phyloP scores from a whole-genome alignment of 345 rosid genomes.

The Corymbia maculata region DNA sequence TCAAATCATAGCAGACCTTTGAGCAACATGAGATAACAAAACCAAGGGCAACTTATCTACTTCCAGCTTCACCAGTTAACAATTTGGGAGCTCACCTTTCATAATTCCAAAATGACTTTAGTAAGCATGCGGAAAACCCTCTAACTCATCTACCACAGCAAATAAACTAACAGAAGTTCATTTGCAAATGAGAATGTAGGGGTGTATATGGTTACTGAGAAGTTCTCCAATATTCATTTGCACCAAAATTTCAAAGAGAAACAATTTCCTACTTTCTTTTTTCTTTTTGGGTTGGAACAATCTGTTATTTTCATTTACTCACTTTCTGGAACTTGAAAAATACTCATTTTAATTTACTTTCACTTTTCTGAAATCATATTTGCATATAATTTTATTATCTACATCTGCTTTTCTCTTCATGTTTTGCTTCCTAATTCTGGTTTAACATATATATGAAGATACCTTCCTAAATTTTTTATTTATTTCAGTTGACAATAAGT shows the following conservation, averaged over 20 bases:
- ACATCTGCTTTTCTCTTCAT: not conserved
- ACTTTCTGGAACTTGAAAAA: not conserved
- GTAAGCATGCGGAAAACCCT: not conserved
- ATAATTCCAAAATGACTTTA: not conserved
- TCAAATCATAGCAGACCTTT: not conserved
- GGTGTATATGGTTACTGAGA: not conserved
- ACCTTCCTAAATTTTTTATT: not conserved
- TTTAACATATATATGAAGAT: not conserved
- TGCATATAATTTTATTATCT: not conserved
- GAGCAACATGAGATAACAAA: not conserved
- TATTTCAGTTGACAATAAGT: not conserved
- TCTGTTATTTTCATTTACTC: not conserved
- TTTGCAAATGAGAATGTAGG: not conserved
- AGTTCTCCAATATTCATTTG: not conserved
- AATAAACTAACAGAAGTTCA: not conserved
- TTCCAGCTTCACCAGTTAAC: not conserved
- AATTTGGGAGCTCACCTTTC: not conserved
- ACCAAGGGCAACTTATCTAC: not conserved
- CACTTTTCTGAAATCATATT: not conserved
- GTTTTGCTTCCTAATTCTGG: not conserved
- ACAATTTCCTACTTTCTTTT: not conserved
- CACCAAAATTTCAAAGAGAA: not conserved
- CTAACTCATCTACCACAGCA: not conserved
- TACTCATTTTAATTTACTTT: not conserved
- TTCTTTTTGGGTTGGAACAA: not conserved